A percentile compares a stretch with the other conserved stretches of the same genome.
These are phyloP conservation scores for Opeltia flavorubescens DNA, from an alignment of 495 filamentous ascomycete genomes.

Conservation along the genomic window DNA sequence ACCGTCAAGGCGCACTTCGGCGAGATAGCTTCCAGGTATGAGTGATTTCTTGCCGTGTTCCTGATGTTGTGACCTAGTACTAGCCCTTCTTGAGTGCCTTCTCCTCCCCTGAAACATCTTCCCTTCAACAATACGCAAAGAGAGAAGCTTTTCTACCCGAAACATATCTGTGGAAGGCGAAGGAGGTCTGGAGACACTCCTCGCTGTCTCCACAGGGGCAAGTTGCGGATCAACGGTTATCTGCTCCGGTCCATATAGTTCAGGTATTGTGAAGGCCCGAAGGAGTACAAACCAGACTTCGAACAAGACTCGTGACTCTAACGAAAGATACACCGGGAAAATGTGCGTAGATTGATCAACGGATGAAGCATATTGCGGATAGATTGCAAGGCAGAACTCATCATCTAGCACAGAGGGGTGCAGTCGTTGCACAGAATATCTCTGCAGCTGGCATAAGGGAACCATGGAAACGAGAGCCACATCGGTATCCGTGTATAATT, in stretches of 20 bases:
- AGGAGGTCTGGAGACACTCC: slow-evolving; percentile 17
- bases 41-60: slow-evolving; percentile 10
- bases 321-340: slow-evolving; percentile 65
- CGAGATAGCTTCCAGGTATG: slow-evolving; percentile 44
- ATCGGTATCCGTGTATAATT: slow-evolving; percentile 73
- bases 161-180: slow-evolving; percentile 42
- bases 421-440: slow-evolving; percentile 78
- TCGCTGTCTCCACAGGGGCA: slow-evolving; percentile 10
- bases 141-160: slow-evolving; percentile 47
- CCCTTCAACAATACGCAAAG: slow-evolving; percentile 46
- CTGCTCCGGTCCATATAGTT: slow-evolving; percentile 60
- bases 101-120: slow-evolving; percentile 26
- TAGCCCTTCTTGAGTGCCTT: slow-evolving; percentile 9
- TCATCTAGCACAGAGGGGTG: slow-evolving; percentile 87
- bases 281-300: slow-evolving; percentile 96
- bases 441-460: slow-evolving; percentile 76
- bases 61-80: slow-evolving; percentile 2
- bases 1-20: slow-evolving; percentile 83
- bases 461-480: slow-evolving; percentile 65
- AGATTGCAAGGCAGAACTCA: slow-evolving; percentile 90
- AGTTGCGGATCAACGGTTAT: slow-evolving; percentile 9
- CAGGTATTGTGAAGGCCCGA: slow-evolving; percentile 84
- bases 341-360: slow-evolving; percentile 47
- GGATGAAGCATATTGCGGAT: slow-evolving; percentile 60
- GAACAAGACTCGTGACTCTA: slow-evolving; percentile 78